phyloP scores from a whole-genome alignment of 1,284 basidiomycete genomes.

The Entoloma clypeatum region DNA sequence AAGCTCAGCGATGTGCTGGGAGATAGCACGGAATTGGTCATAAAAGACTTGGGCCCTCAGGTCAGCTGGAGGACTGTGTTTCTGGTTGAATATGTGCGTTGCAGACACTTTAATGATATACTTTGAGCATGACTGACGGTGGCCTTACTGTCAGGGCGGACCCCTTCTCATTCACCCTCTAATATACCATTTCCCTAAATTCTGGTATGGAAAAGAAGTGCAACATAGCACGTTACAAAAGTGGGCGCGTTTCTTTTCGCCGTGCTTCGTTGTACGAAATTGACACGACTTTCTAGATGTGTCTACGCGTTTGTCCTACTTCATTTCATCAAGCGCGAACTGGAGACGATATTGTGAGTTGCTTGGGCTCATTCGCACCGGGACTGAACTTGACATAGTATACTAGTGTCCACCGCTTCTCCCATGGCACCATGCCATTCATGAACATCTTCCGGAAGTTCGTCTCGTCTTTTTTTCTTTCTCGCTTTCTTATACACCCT shows the following conservation, averaged over 20 bases:
- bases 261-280: background rate
- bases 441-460: conserved; percentile 90
- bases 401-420: conserved; percentile 86
- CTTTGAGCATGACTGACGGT: background rate
- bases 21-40: conserved; percentile 55
- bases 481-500: conserved; percentile 3
- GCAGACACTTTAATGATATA: background rate
- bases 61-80: conserved; percentile 85
- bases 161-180: conserved; percentile 91
- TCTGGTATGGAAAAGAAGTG: conserved; percentile 68
- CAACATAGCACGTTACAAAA: conserved; percentile 77
- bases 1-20: conserved; percentile 50
- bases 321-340: conserved; percentile 91
- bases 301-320: conserved; percentile 76
- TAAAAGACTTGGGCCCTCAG: conserved; percentile 90
- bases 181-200: conserved; percentile 68
- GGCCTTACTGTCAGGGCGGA: conserved; percentile 56
- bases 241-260: conserved; percentile 36
- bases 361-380: background rate
- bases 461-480: conserved; percentile 20
- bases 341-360: conserved; percentile 85
- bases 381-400: background rate
- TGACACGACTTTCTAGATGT: conserved; percentile 45
- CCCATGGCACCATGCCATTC: conserved; percentile 91
- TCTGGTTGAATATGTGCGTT: conserved; percentile 85